Evolutionary conservation across 768 basidiomycete genomes (phyloP).

Genomic region (Tubosaeta sp.): DNA sequence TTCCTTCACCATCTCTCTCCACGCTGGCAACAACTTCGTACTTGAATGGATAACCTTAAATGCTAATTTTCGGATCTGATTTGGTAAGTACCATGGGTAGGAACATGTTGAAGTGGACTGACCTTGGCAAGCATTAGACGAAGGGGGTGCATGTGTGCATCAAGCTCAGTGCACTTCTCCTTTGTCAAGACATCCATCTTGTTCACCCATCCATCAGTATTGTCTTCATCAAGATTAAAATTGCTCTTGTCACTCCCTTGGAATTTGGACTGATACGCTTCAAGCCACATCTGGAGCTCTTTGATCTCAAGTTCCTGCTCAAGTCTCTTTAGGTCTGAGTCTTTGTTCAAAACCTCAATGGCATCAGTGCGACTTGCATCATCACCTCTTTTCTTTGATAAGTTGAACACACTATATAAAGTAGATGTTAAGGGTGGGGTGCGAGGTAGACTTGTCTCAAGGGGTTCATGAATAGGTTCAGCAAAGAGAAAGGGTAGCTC

Average conservation of each 20-base stretch:
- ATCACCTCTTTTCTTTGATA: constrained; percentile 12
- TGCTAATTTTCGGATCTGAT: constrained; percentile 8
- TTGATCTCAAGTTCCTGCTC: neutral
- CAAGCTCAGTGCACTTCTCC: constrained; percentile 16
- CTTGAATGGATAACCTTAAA: constrained; percentile 23
- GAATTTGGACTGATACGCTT: neutral
- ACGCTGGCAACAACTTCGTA: constrained; percentile 16
- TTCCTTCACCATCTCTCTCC: constrained; percentile 6
- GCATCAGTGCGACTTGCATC: neutral
- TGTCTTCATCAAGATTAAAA: neutral
- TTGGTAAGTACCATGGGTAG: neutral
- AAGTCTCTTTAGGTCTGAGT: neutral
- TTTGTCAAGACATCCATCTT: constrained; percentile 11
- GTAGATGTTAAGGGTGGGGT: no score
- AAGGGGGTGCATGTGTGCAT: neutral
- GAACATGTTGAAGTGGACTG: neutral
- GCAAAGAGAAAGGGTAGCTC: no score
- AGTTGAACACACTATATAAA: constrained; percentile 37
- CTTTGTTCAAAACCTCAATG: neutral
- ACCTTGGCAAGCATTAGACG: constrained; percentile 9
- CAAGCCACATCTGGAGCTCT: neutral
- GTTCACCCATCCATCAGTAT: constrained; percentile 14
- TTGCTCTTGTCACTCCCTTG: neutral
- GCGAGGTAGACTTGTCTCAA: no score
- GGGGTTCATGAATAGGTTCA: no score